These are phyloP conservation scores for Ogataea zsoltii DNA, from an alignment of 805 yeast genomes.

Conservation along the genomic window DNA sequence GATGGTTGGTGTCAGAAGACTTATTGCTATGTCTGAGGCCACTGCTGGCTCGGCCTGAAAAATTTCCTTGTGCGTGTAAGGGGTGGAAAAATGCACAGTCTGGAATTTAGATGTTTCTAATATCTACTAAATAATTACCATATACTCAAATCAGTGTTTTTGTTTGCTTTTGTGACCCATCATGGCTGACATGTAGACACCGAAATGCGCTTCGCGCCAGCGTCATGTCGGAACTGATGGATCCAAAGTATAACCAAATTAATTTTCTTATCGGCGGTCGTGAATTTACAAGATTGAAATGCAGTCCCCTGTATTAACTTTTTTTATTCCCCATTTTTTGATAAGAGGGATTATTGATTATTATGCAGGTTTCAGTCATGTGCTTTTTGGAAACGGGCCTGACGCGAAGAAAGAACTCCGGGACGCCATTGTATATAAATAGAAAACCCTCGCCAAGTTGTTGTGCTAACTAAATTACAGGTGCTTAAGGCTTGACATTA, in stretches of 20 bases:
- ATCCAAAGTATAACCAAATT: no score
- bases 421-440: not conserved
- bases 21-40: slow-evolving; percentile 71
- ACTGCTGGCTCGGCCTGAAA: slow-evolving; percentile 3
- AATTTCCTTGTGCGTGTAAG: no score
- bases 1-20: slow-evolving; percentile 88
- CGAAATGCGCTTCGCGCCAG: no score
- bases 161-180: not conserved
- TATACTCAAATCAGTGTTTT: not conserved
- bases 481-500: no score
- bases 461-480: not conserved
- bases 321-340: not conserved
- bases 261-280: not conserved
- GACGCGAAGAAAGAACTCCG: not conserved
- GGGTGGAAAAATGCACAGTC: not conserved
- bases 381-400: not conserved
- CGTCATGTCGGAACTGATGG: no score
- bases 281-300: not conserved
- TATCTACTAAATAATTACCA: slow-evolving; percentile 1
- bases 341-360: not conserved
- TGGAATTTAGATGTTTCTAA: not conserved
- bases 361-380: slow-evolving; percentile 2
- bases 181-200: no score
- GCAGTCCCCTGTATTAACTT: no score
- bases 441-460: not conserved